phyloP scores from a whole-genome alignment of 2,329 filamentous ascomycete genomes.

The Endoconidiophora laricicola region DNA sequence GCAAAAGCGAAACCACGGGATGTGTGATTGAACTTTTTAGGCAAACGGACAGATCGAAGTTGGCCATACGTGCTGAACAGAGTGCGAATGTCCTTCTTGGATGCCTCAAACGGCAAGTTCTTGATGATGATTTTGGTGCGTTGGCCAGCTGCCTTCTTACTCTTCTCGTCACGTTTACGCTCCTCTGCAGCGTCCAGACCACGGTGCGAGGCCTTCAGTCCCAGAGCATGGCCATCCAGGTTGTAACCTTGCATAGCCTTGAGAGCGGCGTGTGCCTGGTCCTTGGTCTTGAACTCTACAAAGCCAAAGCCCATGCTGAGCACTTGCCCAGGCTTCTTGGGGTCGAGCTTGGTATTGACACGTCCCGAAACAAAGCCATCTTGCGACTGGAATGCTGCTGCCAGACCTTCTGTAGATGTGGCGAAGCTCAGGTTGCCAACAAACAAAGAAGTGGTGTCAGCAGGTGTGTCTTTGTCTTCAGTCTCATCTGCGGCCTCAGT shows the following conservation, averaged over 20 bases:
- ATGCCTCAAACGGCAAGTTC: constrained; percentile 90
- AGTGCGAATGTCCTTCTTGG: constrained; percentile 77
- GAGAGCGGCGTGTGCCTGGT: constrained; percentile 62
- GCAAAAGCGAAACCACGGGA: constrained; percentile 93
- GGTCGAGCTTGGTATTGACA: constrained; percentile 84
- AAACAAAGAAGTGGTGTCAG: constrained; percentile 59
- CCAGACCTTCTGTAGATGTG: constrained; percentile 62
- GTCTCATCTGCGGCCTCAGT: constrained; percentile 39
- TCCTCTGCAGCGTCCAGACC: constrained; percentile 78
- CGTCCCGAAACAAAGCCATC: constrained; percentile 78
- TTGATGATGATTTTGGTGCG: constrained; percentile 94
- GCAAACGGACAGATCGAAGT: constrained; percentile 79
- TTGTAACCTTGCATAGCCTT: constrained; percentile 75
- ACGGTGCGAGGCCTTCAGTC: constrained; percentile 75
- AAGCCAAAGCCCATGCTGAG: constrained; percentile 98
- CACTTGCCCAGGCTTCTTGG: constrained; percentile 74
- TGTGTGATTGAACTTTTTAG: constrained; percentile 81
- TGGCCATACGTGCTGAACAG: constrained; percentile 84
- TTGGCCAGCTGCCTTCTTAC: constrained; percentile 60
- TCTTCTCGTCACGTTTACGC: constrained; percentile 62
- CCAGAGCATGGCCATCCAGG: constrained; percentile 73
- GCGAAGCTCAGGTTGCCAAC: constrained; percentile 88
- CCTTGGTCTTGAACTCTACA: constrained; percentile 66
- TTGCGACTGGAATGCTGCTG: constrained; percentile 61
- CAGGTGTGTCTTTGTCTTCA: constrained; percentile 37